Percentiles rank a stretch among this genome's conserved stretches.
Conservation (phyloP, 345 rosid species). For the Camelina hispida region DNA sequence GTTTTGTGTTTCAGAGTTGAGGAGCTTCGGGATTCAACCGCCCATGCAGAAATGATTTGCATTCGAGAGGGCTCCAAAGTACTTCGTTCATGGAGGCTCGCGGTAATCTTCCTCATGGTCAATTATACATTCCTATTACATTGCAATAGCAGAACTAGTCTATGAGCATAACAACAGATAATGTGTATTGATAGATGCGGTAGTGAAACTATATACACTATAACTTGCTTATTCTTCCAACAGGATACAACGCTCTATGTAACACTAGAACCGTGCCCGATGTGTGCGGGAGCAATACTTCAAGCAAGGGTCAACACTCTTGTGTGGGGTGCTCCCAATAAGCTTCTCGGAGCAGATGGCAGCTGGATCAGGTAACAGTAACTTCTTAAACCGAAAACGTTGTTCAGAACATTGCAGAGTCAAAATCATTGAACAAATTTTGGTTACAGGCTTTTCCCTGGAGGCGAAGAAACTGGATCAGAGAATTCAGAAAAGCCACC, state of each 20-base stretch:
- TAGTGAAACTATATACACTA: not conserved
- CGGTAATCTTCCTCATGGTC: constrained; percentile 51
- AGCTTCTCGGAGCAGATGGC: constrained; percentile 98
- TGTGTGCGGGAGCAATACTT: constrained; percentile 99
- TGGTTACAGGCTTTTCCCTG: constrained; percentile 73
- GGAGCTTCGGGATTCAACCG: constrained; percentile 91
- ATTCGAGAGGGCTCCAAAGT: constrained; percentile 85
- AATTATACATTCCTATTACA: constrained; percentile 7
- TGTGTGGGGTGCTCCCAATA: constrained; percentile 99
- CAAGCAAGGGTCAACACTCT: constrained; percentile 88
- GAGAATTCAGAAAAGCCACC: constrained; percentile 65
- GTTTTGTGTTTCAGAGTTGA: constrained; percentile 74
- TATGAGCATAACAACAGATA: constrained; percentile 1
- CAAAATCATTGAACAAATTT: constrained; percentile 12
- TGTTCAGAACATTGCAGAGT: not conserved
- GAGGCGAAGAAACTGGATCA: constrained; percentile 50
- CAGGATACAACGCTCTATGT: constrained; percentile 90
- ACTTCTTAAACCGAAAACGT: constrained; percentile 13
- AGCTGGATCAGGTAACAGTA: constrained; percentile 83
- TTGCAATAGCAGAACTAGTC: constrained; percentile 11
- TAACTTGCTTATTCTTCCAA: constrained; percentile 23
- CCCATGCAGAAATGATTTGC: constrained; percentile 98
- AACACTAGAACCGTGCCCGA: constrained; percentile 95
- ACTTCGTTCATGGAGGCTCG: constrained; percentile 85
- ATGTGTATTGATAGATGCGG: too few species aligned